These are phyloP conservation scores for Capsicum rhomboideum DNA, from an alignment of 257 asterid species.

Conservation along the genomic window DNA sequence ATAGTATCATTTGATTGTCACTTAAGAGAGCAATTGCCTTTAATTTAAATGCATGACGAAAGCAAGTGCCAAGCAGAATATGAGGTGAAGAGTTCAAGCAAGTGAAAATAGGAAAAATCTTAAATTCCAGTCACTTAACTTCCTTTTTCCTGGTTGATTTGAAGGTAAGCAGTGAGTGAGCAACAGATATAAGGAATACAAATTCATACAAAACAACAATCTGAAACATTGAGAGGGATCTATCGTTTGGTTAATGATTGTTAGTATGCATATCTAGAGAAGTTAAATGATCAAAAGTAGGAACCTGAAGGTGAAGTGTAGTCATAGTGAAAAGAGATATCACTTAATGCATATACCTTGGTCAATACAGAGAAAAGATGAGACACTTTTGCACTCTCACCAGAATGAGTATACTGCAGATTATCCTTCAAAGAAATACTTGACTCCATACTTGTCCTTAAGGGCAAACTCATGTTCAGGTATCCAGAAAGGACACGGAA, in stretches of 20 bases:
- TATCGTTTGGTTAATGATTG: not conserved
- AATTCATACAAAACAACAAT: not conserved
- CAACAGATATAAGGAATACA: not conserved
- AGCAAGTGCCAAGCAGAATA: not conserved
- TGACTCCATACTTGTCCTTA: slow-evolving; percentile 10
- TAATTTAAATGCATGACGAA: not conserved
- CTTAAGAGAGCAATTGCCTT: not conserved
- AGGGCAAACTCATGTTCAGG: slow-evolving; percentile 25
- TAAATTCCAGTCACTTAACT: not conserved
- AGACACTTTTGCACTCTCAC: slow-evolving; percentile 52
- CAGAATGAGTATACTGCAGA: slow-evolving; percentile 20
- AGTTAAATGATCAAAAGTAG: not conserved
- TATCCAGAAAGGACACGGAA: slow-evolving; percentile 56
- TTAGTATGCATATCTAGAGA: not conserved
- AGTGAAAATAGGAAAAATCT: not conserved
- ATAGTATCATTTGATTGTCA: no score
- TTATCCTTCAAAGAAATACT: slow-evolving; percentile 17
- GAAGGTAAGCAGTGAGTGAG: not conserved
- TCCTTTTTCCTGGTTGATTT: not conserved
- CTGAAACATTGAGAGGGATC: not conserved
- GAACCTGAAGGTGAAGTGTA: not conserved
- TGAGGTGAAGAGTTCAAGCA: not conserved
- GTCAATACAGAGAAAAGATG: slow-evolving; percentile 52
- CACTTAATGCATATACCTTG: slow-evolving; percentile 41
- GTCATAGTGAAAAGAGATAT: not conserved